Percentiles rank a stretch among this genome's conserved stretches.
These are phyloP conservation scores for Candida tammaniensis DNA, from an alignment of 805 yeast genomes.

Conservation along the genomic window DNA sequence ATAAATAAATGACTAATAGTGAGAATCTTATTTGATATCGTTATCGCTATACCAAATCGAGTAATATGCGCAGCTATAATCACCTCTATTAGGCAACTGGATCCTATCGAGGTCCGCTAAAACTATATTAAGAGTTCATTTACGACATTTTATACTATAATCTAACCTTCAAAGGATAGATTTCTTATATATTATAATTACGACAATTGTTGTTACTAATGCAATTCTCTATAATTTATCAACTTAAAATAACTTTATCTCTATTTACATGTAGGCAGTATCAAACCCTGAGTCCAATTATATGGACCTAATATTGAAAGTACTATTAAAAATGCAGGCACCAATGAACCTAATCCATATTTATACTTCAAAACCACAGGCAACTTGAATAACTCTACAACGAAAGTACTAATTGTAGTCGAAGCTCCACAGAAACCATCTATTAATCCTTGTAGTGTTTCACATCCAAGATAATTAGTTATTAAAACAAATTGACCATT, in stretches of 20 bases:
- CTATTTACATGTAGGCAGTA: constrained; percentile 22
- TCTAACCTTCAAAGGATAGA: no score
- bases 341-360: constrained; percentile 52
- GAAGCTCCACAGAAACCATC: constrained; percentile 72
- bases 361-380: constrained; percentile 35
- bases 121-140: no score
- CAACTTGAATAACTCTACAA: constrained; percentile 54
- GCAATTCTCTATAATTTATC: no score
- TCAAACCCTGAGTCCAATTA: constrained; percentile 61
- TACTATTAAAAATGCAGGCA: constrained; percentile 45
- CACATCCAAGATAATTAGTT: constrained; percentile 38
- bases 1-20: constrained; percentile 1
- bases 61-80: no score
- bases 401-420: constrained; percentile 76
- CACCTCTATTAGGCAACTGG: no score
- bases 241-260: no score
- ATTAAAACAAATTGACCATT: constrained; percentile 24
- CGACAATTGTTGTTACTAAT: no score
- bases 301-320: constrained; percentile 69
- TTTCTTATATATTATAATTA: no score
- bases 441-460: constrained; percentile 50
- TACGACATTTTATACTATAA: no score
- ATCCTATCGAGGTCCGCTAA: no score
- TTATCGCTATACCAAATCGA: no score
- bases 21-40: no score